Percentiles rank a stretch among this genome's conserved stretches.
Conservation (phyloP, 805 yeast genomes). For the Kazachstania kunashirensis region DNA sequence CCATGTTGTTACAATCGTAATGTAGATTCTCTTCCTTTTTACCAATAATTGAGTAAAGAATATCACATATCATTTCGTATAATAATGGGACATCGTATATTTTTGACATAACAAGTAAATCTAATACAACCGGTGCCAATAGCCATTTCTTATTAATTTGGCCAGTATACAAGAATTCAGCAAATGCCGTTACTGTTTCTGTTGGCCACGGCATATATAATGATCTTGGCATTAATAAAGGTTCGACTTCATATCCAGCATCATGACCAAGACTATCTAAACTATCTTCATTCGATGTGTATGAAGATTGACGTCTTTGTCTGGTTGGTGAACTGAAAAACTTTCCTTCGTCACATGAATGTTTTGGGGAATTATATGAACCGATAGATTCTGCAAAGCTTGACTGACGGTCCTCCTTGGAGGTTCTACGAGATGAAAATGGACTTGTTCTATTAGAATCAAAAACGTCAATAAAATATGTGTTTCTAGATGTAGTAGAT, state of each 20-base stretch:
- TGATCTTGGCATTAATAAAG: constrained; percentile 56
- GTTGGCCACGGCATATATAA: constrained; percentile 61
- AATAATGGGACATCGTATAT: constrained; percentile 60
- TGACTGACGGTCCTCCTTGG: constrained; percentile 10
- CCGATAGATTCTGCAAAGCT: constrained; percentile 9
- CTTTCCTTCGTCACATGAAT: not conserved
- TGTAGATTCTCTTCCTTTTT: constrained; percentile 44
- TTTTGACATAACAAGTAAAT: constrained; percentile 51
- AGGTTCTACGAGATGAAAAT: constrained; percentile 21
- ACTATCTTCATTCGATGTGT: constrained; percentile 10
- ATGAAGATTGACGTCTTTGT: constrained; percentile 5
- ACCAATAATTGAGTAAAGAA: constrained; percentile 59
- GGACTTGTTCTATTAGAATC: constrained; percentile 20
- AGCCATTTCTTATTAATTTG: constrained; percentile 70
- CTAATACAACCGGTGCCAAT: constrained; percentile 59
- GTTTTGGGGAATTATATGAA: constrained; percentile 1
- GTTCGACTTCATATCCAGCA: constrained; percentile 36
- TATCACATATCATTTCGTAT: constrained; percentile 60
- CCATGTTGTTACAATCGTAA: constrained; percentile 2
- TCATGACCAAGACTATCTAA: constrained; percentile 12
- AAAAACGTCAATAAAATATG: constrained; percentile 10
- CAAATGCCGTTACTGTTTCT: constrained; percentile 50
- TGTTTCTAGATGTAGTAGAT: constrained; percentile 2
- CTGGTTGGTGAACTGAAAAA: constrained; percentile 2
- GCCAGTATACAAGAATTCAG: constrained; percentile 70